phyloP scores from a whole-genome alignment of 495 filamentous ascomycete species.

The Aspergillus hancockii region DNA sequence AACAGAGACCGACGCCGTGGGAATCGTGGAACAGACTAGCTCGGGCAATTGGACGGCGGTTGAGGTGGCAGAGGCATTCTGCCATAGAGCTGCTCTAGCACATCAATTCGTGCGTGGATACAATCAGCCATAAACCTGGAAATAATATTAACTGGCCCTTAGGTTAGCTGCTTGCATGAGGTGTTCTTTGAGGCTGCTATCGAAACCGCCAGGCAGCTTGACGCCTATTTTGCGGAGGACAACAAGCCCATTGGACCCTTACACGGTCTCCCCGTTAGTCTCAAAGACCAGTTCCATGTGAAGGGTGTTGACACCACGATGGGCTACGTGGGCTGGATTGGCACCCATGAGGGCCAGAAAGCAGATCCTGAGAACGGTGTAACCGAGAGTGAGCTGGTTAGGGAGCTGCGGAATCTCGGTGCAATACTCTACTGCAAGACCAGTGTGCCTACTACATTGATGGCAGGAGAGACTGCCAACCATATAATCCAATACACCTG shows the following conservation, averaged over 20 bases:
- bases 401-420: slow-evolving; percentile 54
- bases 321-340: slow-evolving; percentile 58
- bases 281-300: slow-evolving; percentile 67
- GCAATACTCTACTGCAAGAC: slow-evolving; percentile 70
- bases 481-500: slow-evolving; percentile 53
- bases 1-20: slow-evolving; percentile 54
- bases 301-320: slow-evolving; percentile 64
- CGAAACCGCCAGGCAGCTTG: slow-evolving; percentile 55
- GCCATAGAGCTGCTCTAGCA: slow-evolving; percentile 56
- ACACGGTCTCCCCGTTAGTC: slow-evolving; percentile 60
- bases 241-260: slow-evolving; percentile 51
- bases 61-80: slow-evolving; percentile 58
- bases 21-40: slow-evolving; percentile 48
- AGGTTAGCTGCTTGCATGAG: slow-evolving; percentile 53
- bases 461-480: slow-evolving; percentile 61
- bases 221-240: slow-evolving; percentile 46
- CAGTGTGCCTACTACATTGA: slow-evolving; percentile 60
- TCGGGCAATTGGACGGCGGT: slow-evolving; percentile 46
- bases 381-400: slow-evolving; percentile 52
- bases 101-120: slow-evolving; percentile 51
- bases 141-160: background rate
- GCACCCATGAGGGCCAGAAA: slow-evolving; percentile 50
- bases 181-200: slow-evolving; percentile 58
- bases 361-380: slow-evolving; percentile 36
- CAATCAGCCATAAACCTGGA: no score